Conservation (phyloP, 768 basidiomycete genomes). For the Amanita phalloides region DNA sequence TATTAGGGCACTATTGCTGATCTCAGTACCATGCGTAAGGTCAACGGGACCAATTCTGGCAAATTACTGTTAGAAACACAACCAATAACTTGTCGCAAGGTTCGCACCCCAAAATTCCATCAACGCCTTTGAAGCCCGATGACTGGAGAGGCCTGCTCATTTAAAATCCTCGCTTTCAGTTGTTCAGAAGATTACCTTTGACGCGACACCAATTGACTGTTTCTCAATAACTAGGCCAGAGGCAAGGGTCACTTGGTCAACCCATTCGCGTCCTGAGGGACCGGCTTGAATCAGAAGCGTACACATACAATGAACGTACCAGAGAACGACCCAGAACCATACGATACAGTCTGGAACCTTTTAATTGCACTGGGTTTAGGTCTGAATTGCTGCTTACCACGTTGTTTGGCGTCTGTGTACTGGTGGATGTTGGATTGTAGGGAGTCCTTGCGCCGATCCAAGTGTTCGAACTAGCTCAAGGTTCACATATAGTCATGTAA, state of each 20-base stretch:
- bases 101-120: constrained; percentile 55
- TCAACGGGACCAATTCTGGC: constrained; percentile 52
- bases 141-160: constrained; percentile 15
- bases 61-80: neutral
- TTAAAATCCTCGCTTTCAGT: neutral
- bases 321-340: constrained; percentile 52
- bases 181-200: constrained; percentile 11
- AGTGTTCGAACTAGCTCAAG: constrained; percentile 47
- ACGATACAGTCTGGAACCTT: constrained; percentile 33
- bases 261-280: constrained; percentile 28
- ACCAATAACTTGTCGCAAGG: neutral
- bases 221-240: constrained; percentile 28
- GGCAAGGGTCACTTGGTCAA: constrained; percentile 45
- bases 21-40: constrained; percentile 33
- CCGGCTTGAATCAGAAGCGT: neutral
- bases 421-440: constrained; percentile 41
- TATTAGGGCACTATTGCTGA: neutral
- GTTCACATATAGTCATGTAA: constrained; percentile 2
- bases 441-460: constrained; percentile 49
- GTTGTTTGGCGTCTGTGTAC: constrained; percentile 27
- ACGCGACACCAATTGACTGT: constrained; percentile 57
- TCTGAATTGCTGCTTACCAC: constrained; percentile 30
- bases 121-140: constrained; percentile 35
- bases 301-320: constrained; percentile 19
- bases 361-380: neutral